phyloP scores from a whole-genome alignment of 805 yeast species.

The Wickerhamiella qilinensis region DNA sequence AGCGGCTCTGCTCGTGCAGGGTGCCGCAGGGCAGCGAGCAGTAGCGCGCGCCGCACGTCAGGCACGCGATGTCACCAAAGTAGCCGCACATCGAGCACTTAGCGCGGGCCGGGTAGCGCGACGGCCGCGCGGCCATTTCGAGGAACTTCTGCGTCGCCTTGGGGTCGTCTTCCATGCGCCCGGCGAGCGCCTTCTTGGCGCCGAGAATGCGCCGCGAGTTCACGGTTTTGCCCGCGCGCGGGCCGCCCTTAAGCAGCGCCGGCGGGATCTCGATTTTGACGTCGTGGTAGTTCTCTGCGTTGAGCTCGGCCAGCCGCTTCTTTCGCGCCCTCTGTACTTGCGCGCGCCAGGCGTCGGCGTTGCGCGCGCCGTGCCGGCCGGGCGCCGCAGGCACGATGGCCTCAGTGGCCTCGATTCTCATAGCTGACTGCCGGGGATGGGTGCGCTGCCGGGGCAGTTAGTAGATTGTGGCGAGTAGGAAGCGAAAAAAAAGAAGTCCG shows the following conservation, averaged over 20 bases:
- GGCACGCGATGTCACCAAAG: constrained; percentile 22
- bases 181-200: constrained; percentile 24
- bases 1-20: constrained; percentile 25
- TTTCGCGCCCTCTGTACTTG: constrained; percentile 6
- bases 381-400: neutral
- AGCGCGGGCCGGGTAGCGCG: constrained; percentile 23
- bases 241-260: constrained; percentile 14
- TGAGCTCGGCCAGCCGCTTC: constrained; percentile 13
- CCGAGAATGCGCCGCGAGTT: constrained; percentile 23
- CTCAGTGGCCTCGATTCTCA: neutral
- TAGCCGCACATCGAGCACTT: constrained; percentile 28
- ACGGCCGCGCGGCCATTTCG: constrained; percentile 20
- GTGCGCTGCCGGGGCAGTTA: neutral
- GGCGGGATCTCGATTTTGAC: constrained; percentile 15
- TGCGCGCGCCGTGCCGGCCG: neutral
- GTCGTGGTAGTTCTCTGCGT: constrained; percentile 13
- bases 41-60: constrained; percentile 23
- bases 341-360: neutral
- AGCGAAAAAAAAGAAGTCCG: neutral
- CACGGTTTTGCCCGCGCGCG: constrained; percentile 16
- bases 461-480: neutral
- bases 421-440: neutral
- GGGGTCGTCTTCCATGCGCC: constrained; percentile 27
- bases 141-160: constrained; percentile 17
- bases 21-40: constrained; percentile 23